Percentiles rank a stretch among this genome's conserved stretches.
Evolutionary conservation across 2,329 filamentous ascomycete species (phyloP).

Genomic region (Colletotrichum spaethianum): DNA sequence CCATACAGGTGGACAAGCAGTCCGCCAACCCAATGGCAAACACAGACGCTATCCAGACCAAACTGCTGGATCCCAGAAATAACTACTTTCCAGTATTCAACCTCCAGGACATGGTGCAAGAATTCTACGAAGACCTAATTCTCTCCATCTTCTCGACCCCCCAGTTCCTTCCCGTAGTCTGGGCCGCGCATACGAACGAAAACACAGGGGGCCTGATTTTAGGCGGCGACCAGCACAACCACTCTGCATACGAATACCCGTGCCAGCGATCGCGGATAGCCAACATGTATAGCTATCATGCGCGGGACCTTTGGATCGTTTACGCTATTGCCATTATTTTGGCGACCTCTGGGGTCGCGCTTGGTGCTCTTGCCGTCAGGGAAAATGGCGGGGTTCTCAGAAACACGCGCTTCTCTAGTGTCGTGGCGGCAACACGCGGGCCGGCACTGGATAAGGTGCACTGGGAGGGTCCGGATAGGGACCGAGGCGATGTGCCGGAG

Average conservation of each 20-base stretch:
- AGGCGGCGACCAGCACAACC: constrained; percentile 41
- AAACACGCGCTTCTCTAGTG: constrained; percentile 55
- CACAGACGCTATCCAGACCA: constrained; percentile 56
- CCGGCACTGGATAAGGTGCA: constrained; percentile 52
- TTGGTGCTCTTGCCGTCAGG: constrained; percentile 49
- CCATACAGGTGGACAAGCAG: constrained; percentile 45
- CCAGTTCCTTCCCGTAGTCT: constrained; percentile 51
- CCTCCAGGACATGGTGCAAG: constrained; percentile 45
- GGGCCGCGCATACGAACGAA: constrained; percentile 47
- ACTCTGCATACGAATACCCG: constrained; percentile 46
- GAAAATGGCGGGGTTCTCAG: constrained; percentile 51
- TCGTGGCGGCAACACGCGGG: constrained; percentile 55
- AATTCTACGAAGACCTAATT: constrained; percentile 53
- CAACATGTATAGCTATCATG: constrained; percentile 49
- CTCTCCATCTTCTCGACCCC: constrained; percentile 53
- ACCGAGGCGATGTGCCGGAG: constrained; percentile 20
- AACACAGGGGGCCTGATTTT: constrained; percentile 41
- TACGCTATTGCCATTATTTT: constrained; percentile 51
- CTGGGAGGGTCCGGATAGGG: constrained; percentile 40
- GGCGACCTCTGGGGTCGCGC: constrained; percentile 45
- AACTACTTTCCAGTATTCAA: constrained; percentile 48
- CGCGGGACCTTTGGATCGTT: constrained; percentile 52
- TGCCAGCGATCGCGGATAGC: constrained; percentile 48
- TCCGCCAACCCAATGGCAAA: constrained; percentile 48
- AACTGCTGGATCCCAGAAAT: constrained; percentile 52